Evolutionary conservation across 352 stramenopile species (phyloP), one percentile per base, ranked within the genome.

Genomic region (Aphanomyces cochlioides): DNA sequence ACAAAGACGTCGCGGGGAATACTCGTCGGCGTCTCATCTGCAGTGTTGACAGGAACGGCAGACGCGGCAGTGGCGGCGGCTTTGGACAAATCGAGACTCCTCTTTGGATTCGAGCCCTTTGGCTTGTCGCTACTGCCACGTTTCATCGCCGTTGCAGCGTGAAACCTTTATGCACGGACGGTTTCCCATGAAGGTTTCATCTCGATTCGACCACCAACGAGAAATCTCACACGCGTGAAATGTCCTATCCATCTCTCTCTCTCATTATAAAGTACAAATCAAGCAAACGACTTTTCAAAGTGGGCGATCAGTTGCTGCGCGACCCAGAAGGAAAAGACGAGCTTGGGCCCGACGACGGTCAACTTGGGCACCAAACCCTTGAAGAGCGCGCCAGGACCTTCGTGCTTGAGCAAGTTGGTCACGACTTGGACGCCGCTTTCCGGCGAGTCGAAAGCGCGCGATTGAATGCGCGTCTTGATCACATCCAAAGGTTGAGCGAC

Each of bases 251-350:
- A 19, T n/a, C 13, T 15, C 13, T 53, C 45, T 15, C 28, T 28
- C 28, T 28, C 28, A 28, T 28, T 28, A 28, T 28, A 28, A n/a
- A 28, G 28, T 28, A 28, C 28, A 28, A 28, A 28, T 60, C 65
- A 67, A 17, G 65, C 72, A 41, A 93, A 92, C 17, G 78, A 74
- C 78, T 93, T 93, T 75, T 97, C 90, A 61, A 98, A 98, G 82
- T 97, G 91, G 57, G 82, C 89, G 74, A 98, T 98, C 34, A 98
- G 78, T 73, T 97, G 91, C 77, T 98, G 95, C 66, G 95, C 95
- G 63, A 98, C 86, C 0, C 93, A 95, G 79, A 98, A 98, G 39
- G 92, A 98, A 82, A 98, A 98, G 54, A 98, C 87, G 63, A 98
- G 89, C 82, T 98, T 98, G 13, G 95, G 95, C 34, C 93, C 95